Conservation (phyloP, 352 stramenopile genomes). For the Globisporangium camurandrum region DNA sequence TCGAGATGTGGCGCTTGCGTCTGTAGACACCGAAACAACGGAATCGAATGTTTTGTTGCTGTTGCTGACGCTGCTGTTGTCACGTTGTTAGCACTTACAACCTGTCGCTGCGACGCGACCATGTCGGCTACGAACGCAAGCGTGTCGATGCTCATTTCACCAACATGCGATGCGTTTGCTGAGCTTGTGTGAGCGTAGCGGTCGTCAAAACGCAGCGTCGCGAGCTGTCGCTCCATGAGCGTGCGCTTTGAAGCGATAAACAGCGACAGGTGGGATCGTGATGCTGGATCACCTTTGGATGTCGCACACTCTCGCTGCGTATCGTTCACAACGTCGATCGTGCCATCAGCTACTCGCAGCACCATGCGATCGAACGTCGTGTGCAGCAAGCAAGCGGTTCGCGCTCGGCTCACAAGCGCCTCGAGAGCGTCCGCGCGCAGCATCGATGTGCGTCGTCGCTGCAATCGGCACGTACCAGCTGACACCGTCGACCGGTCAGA, state of each 20-base stretch:
- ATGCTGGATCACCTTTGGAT: background rate
- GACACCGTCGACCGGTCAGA: background rate
- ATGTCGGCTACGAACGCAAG: constrained; percentile 6
- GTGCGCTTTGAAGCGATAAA: constrained; percentile 25
- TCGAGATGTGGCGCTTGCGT: background rate
- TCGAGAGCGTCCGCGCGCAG: background rate
- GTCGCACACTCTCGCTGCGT: background rate
- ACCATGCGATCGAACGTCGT: constrained; percentile 6
- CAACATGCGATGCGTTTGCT: background rate
- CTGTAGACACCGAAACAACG: constrained; percentile 6
- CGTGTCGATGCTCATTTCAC: constrained; percentile 9
- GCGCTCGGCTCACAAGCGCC: constrained; percentile 15
- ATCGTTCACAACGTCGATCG: background rate
- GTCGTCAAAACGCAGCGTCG: constrained; percentile 13
- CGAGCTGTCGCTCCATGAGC: constrained; percentile 17
- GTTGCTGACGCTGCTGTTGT: too few relatives aligned
- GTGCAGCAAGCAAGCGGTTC: constrained; percentile 13
- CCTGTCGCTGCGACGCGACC: constrained; percentile 5
- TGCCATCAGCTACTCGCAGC: background rate
- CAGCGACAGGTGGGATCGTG: background rate
- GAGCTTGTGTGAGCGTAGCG: background rate
- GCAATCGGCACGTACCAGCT: background rate
- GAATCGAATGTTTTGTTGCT: too few relatives aligned
- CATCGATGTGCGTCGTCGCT: background rate
- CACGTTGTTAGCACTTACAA: too few relatives aligned